Evolutionary conservation across 2,329 filamentous ascomycete species (phyloP).

Genomic region (Aureobasidium musti): DNA sequence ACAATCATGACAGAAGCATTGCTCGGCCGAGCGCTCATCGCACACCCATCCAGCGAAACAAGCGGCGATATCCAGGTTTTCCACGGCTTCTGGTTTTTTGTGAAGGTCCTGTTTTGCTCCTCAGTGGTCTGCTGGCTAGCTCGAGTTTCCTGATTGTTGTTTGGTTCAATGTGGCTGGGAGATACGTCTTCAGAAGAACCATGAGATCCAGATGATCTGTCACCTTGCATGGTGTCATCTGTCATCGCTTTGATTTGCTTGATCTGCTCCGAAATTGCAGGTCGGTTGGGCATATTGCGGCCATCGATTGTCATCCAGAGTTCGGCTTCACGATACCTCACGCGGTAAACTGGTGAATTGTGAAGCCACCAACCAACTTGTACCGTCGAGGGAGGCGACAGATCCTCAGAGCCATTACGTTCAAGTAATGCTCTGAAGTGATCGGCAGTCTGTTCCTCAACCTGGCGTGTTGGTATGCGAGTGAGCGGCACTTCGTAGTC

Average conservation of each 20-base stretch:
- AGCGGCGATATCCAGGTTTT: neutral
- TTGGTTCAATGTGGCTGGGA: neutral
- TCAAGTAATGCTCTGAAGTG: constrained; percentile 8
- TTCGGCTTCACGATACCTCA: constrained; percentile 17
- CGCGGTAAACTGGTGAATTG: constrained; percentile 13
- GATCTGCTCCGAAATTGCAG: constrained; percentile 7
- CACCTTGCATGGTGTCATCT: neutral
- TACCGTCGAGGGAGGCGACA: neutral
- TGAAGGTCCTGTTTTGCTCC: neutral
- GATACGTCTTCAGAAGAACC: neutral
- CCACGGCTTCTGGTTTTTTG: neutral
- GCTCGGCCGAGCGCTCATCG: constrained; percentile 7
- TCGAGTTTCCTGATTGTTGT: neutral
- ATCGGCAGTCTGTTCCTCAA: constrained; percentile 8
- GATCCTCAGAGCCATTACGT: neutral
- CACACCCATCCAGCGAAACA: constrained; percentile 7
- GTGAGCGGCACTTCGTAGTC: constrained; percentile 17
- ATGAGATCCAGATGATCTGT: neutral
- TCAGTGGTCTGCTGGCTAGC: neutral
- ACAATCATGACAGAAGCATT: neutral
- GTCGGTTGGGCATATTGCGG: constrained; percentile 21
- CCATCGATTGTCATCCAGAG: constrained; percentile 23
- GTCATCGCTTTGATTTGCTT: neutral
- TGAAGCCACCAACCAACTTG: constrained; percentile 23
- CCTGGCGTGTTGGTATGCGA: constrained; percentile 12